A percentile compares a stretch with the other conserved stretches of the same genome.
Evolutionary conservation across 176 grass and related monocot genomes (phyloP).

Genomic region (Juncus inflexus): DNA sequence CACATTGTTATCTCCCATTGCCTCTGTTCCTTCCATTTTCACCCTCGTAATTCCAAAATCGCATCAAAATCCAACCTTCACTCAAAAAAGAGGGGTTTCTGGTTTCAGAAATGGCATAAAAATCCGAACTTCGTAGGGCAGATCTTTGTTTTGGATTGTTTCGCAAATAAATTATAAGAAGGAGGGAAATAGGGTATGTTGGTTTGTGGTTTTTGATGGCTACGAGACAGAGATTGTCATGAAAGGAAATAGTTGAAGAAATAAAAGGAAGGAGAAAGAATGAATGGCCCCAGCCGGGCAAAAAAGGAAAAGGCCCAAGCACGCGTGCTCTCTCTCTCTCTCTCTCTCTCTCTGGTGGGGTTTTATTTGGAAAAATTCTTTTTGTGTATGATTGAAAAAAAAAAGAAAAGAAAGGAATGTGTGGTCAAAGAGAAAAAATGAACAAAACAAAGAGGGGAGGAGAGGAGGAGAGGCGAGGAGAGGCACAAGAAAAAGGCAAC

Average conservation of each 20-base stretch:
- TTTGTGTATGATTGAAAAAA: constrained; percentile 7
- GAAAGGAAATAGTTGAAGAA: constrained; percentile 21
- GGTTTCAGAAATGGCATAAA: neutral
- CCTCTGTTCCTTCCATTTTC: constrained; percentile 24
- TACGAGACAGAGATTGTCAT: constrained; percentile 15
- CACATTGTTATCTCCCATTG: constrained; percentile 34
- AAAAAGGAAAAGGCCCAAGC: constrained; percentile 26
- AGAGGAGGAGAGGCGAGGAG: neutral
- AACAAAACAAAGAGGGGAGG: constrained; percentile 8
- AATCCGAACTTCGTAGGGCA: constrained; percentile 2
- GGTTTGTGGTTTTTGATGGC: constrained; percentile 9
- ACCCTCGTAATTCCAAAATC: neutral
- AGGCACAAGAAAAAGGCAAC: neutral
- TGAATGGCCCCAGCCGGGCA: constrained; percentile 5
- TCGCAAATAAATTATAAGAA: neutral
- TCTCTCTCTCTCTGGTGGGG: constrained; percentile 5
- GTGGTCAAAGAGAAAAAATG: neutral
- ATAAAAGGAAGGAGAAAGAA: constrained; percentile 17
- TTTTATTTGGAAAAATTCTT: constrained; percentile 2
- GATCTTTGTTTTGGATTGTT: constrained; percentile 21
- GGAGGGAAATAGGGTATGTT: neutral
- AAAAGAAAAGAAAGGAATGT: neutral
- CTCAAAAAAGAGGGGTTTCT: neutral
- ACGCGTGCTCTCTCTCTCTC: constrained; percentile 28
- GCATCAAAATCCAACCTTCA: neutral